phyloP scores from a whole-genome alignment of 306 rosid genomes.

The Rosa rugosa region DNA sequence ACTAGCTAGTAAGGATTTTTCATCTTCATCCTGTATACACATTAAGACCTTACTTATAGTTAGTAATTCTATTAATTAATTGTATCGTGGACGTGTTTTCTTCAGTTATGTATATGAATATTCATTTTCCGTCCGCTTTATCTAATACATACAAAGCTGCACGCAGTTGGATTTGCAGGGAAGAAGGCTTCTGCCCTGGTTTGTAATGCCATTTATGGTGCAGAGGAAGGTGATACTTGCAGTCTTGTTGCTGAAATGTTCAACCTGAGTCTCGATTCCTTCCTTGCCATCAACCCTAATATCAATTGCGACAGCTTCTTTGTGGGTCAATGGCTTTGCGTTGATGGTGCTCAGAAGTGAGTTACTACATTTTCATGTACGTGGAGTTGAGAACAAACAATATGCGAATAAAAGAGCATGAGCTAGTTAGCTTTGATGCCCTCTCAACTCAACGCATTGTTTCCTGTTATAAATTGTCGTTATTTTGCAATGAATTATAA shows the following conservation, averaged over 20 bases:
- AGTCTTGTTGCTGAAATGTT: not conserved
- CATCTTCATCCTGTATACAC: not conserved
- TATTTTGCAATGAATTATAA: not conserved
- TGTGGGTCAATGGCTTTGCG: conserved; percentile 13
- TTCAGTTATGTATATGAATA: not conserved
- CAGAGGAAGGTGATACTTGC: not conserved
- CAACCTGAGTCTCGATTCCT: not conserved
- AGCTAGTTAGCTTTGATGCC: not conserved
- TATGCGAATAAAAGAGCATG: not conserved
- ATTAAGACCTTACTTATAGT: no score
- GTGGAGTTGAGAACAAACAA: not conserved
- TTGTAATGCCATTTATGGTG: not conserved
- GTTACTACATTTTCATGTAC: not conserved
- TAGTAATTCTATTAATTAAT: no score
- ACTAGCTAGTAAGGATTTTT: not conserved
- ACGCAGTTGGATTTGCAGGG: not conserved
- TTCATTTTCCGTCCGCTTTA: not conserved
- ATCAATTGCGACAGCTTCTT: not conserved
- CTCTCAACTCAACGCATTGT: not conserved
- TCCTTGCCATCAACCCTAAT: conserved; percentile 7
- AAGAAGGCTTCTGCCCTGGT: not conserved
- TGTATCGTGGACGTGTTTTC: no score
- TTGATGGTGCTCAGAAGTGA: not conserved
- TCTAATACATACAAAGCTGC: not conserved
- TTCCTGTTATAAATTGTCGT: not conserved